Evolutionary conservation across 495 filamentous ascomycete species (phyloP), one percentile per base, ranked within the genome.

Genomic region (Xylaria curta): DNA sequence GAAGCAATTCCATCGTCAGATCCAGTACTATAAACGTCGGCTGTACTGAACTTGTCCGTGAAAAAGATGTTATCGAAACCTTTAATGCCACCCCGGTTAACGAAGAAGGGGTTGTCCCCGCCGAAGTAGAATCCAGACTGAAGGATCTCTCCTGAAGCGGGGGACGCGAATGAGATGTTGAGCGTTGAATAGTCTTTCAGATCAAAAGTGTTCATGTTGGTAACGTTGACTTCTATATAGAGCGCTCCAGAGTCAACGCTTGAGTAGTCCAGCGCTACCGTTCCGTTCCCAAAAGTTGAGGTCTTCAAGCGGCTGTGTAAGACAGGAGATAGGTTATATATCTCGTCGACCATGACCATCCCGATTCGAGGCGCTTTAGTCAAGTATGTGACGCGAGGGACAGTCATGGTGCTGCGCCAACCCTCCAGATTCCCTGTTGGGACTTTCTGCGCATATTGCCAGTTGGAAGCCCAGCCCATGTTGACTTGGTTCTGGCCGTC

Each of bases 401-500:
- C 71, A 26, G 81, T 76, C 88, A 88, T 88, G 10, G 83, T 74
- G 51, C 83, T 84, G 12, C 88, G 82, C 84, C 85, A 90, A 19
- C 82, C 79, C 72, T 84, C 80, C 3, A 79, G 79, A 0, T 75
- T 71, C 4, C 86, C 86, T 0, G 86, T 87, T 2, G 86, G 86
- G 0, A 87, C 85, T 26, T 78, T 67, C 46, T 86, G 77, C 3
- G 78, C 80, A 70, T 90, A 90, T 72, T 90, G 85, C 88, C 88
- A 90, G 71, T 90, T 90, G 59, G 82, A 87, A 68, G 88, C 87
- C 88, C 88, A 90, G 6, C 82, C 85, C 47, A 90, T 82, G 40
- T 79, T 84, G 67, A 85, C 74, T 38, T 82, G 81, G 24, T 80
- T 80, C 31, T 81, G 75, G 28, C 74, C 78, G 5, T 70, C 65